Evolutionary conservation across 371 early-diverging fungal species (phyloP).

Genomic region (Zancudomyces culisetae): DNA sequence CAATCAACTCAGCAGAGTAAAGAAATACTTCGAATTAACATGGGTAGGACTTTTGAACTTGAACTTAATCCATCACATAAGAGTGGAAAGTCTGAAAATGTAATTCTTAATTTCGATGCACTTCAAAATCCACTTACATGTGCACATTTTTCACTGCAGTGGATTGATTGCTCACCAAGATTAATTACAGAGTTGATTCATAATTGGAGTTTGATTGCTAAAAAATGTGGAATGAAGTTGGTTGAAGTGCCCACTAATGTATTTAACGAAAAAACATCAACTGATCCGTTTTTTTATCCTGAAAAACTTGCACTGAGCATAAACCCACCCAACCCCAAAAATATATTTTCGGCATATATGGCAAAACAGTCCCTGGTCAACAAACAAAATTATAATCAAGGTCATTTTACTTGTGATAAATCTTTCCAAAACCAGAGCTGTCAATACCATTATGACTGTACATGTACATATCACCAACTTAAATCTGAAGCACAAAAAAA

Average conservation of each 20-base stretch:
- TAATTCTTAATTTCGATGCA: constrained; percentile 73
- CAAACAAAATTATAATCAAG: no score
- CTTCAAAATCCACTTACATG: constrained; percentile 67
- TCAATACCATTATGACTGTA: no score
- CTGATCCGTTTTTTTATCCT: constrained; percentile 78
- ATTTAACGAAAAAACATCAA: constrained; percentile 34
- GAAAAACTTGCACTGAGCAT: constrained; percentile 10
- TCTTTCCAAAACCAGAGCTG: no score
- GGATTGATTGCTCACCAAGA: constrained; percentile 83
- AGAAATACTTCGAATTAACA: no score
- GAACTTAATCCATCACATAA: constrained; percentile 14
- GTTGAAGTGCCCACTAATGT: constrained; percentile 84
- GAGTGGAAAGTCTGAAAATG: constrained; percentile 47
- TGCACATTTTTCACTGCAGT: constrained; percentile 83
- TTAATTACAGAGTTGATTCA: constrained; percentile 74
- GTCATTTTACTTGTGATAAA: no score
- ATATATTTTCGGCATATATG: no score
- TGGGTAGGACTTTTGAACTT: constrained; percentile 13
- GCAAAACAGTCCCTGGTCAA: no score
- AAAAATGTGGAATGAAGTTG: constrained; percentile 68
- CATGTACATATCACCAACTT: no score
- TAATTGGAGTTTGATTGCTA: constrained; percentile 65
- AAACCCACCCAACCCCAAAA: not conserved
- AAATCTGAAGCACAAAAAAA: no score
- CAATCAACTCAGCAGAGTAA: no score